Base-by-base conservation (phyloP, 73 alveolate species). In the Blepharisma stoltei region DNA sequence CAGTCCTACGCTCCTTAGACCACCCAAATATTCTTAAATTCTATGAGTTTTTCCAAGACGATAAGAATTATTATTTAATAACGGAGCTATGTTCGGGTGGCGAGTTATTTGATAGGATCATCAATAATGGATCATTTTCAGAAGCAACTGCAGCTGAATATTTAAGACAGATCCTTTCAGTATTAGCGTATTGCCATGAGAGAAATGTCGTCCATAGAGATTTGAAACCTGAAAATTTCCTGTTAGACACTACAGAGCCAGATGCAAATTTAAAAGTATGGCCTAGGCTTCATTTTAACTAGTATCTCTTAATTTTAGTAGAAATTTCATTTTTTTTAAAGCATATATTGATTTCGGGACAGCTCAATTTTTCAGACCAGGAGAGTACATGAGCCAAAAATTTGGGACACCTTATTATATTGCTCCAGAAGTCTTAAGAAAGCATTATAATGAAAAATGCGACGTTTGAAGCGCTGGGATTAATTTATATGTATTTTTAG, bases 141-240 rank as follows among this genome's bases (percentile, higher is more conserved):
- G 98, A 92, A 86, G 81, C 82, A 78, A 81, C 77, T 76, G 98
- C 91, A 11, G 93, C 93, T 6, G 80, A 76, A 53, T 82, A 88
- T 6, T 81, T 92, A 65, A 80, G 84, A 70, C 92, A 92, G 82
- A 84, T 92, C 1, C 83, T 92, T 52, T 80, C 92, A 54, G 98
- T 95, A 46, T 80, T 92, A 6, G 83, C 89, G 1, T 92, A 92
- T 79, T 92, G 96, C 75, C 98, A 92, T 78, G 69, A 83, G 52
- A 89, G 85, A 66, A 86, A 87, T 53, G 88, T 92, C 20, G 88
- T 93, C 52, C 96, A 92, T 81, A 92, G 98, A 73, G 98, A 92
- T 80, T 75, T 92, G 78, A 92, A 92, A 71, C 98, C 98, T 55
- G 98, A 92, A 78, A 92, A 92, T 83, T 71, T 92, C 32, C 84